Conservation (phyloP, 2,329 filamentous ascomycete species). For the Alternaria burnsii region DNA sequence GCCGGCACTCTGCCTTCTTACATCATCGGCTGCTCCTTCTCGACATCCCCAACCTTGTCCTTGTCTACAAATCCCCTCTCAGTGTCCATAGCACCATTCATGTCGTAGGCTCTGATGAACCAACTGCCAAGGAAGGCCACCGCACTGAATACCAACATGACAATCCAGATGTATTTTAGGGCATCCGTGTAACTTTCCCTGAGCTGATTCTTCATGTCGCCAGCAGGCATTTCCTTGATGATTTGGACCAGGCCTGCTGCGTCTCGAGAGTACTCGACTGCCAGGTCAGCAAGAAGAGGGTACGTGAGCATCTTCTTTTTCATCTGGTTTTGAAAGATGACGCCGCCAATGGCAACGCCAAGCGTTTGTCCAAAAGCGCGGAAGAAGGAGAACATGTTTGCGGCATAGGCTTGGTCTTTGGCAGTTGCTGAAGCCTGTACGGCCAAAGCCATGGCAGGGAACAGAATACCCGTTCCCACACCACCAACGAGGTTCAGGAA, state of each 20-base stretch:
- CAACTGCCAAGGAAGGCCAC: slow-evolving; percentile 62
- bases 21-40: slow-evolving; percentile 17
- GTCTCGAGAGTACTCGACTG: slow-evolving; percentile 63
- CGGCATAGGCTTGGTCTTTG: slow-evolving; percentile 67
- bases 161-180: slow-evolving; percentile 64
- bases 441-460: slow-evolving; percentile 69
- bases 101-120: slow-evolving; percentile 58
- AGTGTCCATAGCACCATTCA: slow-evolving; percentile 59
- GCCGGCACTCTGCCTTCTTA: neutral
- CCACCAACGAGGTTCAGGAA: slow-evolving; percentile 69
- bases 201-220: slow-evolving; percentile 55
- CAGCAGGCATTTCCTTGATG: slow-evolving; percentile 63
- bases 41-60: slow-evolving; percentile 35
- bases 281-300: slow-evolving; percentile 58
- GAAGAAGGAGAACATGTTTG: slow-evolving; percentile 73
- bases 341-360: slow-evolving; percentile 72
- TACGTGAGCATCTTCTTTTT: slow-evolving; percentile 59
- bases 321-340: slow-evolving; percentile 74
- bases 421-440: slow-evolving; percentile 69
- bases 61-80: slow-evolving; percentile 59
- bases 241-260: slow-evolving; percentile 67
- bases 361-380: slow-evolving; percentile 71
- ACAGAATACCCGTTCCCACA: slow-evolving; percentile 70
- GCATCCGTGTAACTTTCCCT: slow-evolving; percentile 62
- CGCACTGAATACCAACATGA: slow-evolving; percentile 63